phyloP scores from a whole-genome alignment of 805 yeast genomes.

The Saturnispora galanensis region DNA sequence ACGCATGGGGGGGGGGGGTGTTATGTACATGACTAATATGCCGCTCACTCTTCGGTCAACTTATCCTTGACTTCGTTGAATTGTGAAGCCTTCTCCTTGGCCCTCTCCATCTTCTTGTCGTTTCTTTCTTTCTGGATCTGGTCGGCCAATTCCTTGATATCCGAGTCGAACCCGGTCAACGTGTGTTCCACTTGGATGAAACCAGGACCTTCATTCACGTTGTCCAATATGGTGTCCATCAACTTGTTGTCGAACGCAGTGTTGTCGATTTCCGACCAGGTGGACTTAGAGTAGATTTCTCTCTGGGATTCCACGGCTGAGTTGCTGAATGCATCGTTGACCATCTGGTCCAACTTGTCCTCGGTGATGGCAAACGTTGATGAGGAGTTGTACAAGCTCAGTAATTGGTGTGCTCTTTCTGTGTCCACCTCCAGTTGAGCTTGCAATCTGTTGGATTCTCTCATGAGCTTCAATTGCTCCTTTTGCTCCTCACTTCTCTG shows the following conservation, averaged over 20 bases:
- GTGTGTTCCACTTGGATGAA: constrained; percentile 25
- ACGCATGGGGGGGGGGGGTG: too few species aligned
- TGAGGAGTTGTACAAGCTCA: constrained; percentile 66
- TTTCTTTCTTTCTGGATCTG: constrained; percentile 17
- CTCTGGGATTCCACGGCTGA: constrained; percentile 3
- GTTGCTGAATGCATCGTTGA: constrained; percentile 42
- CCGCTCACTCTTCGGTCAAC: background rate
- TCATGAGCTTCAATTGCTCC: constrained; percentile 44
- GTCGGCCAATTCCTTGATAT: constrained; percentile 19
- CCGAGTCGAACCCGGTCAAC: constrained; percentile 20
- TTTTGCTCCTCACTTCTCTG: constrained; percentile 64
- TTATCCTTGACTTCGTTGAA: constrained; percentile 5
- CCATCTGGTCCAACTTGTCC: constrained; percentile 46
- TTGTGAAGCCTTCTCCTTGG: constrained; percentile 16
- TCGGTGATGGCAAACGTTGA: constrained; percentile 65
- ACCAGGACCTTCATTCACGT: constrained; percentile 25
- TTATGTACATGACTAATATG: background rate
- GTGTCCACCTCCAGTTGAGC: constrained; percentile 43
- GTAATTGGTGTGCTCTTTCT: constrained; percentile 43
- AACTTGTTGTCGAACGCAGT: constrained; percentile 20
- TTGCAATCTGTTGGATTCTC: constrained; percentile 55
- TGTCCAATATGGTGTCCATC: constrained; percentile 24
- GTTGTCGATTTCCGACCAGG: constrained; percentile 12
- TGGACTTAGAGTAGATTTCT: constrained; percentile 10
- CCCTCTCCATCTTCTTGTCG: constrained; percentile 15